Percentiles rank a stretch among this genome's conserved stretches.
phyloP scores from a whole-genome alignment of 805 yeast species.

The Yarrowia divulgata region DNA sequence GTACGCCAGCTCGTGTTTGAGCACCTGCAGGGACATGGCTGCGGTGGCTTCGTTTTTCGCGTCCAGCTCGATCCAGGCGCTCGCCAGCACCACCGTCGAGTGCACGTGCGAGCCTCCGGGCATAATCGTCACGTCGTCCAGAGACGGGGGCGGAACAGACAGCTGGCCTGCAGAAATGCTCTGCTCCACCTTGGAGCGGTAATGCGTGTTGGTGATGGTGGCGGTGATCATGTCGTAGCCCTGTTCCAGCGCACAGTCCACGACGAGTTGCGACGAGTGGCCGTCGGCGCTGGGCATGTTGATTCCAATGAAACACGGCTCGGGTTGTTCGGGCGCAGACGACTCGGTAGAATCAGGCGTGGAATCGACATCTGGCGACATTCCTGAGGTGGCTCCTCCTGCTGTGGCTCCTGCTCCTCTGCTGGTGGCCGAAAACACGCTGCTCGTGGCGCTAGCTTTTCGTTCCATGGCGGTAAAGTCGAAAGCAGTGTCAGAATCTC shows the following conservation, averaged over 20 bases:
- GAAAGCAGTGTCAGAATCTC: too few species aligned
- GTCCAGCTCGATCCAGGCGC: conserved; percentile 77
- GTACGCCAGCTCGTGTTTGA: conserved; percentile 64
- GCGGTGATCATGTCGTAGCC: conserved; percentile 63
- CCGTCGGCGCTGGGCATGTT: conserved; percentile 50
- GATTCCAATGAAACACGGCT: conserved; percentile 48
- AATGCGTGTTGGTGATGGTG: conserved; percentile 60
- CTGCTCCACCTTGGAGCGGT: conserved; percentile 42
- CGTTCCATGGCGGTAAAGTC: conserved; percentile 5
- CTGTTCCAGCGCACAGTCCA: conserved; percentile 49
- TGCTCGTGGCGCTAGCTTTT: conserved; percentile 27
- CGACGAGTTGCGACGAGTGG: conserved; percentile 45
- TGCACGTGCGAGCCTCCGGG: conserved; percentile 54
- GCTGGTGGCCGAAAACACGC: conserved; percentile 11
- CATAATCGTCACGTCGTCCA: conserved; percentile 55
- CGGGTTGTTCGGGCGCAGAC: neutral
- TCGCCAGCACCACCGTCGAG: conserved; percentile 61
- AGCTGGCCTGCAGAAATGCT: conserved; percentile 3
- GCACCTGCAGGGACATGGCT: conserved; percentile 62
- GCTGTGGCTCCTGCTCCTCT: too few species aligned
- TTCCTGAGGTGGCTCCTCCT: too few species aligned
- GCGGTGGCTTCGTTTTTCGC: conserved; percentile 58
- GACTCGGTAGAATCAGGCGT: conserved; percentile 3
- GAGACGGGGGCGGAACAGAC: conserved; percentile 54
- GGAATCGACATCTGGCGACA: conserved; percentile 9